phyloP scores from a whole-genome alignment of 164 flowering plant genomes.

The Vitis riparia region DNA sequence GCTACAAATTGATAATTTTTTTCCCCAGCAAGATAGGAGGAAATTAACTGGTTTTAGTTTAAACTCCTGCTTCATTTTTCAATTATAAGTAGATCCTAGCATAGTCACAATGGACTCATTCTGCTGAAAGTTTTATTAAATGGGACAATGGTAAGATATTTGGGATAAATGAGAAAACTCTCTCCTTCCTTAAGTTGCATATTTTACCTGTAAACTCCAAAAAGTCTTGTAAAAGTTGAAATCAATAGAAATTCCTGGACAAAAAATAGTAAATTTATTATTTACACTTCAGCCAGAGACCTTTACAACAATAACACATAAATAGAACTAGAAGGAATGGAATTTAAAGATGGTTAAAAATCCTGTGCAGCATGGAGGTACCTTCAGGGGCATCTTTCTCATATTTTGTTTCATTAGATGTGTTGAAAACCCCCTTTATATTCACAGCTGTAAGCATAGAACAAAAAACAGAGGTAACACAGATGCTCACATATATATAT shows the following conservation, averaged over 20 bases:
- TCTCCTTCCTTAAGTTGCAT: not conserved
- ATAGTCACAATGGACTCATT: too few relatives aligned
- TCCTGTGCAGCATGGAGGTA: constrained; percentile 19
- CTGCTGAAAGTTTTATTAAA: too few relatives aligned
- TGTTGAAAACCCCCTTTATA: constrained; percentile 98
- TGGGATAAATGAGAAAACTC: not conserved
- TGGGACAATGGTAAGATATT: not conserved
- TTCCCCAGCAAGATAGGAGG: too few relatives aligned
- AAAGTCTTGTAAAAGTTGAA: constrained; percentile 97
- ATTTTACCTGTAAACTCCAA: constrained; percentile 95
- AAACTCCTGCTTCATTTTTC: too few relatives aligned
- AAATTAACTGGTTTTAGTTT: too few relatives aligned
- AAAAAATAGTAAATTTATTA: constrained; percentile 3
- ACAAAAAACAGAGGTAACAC: not conserved
- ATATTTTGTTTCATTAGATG: constrained; percentile 94
- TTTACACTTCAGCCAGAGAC: not conserved
- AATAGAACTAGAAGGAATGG: not conserved
- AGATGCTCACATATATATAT: not conserved
- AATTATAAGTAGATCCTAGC: too few relatives aligned
- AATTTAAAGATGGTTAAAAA: not conserved
- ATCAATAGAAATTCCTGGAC: constrained; percentile 83
- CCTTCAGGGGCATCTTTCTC: constrained; percentile 94
- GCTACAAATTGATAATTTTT: too few relatives aligned
- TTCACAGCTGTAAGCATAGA: constrained; percentile 74
- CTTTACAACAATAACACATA: not conserved